Evolutionary conservation across 192 early-diverging fungal species (phyloP), one percentile per base, ranked within the genome.

Genomic region (Paraglomus brasilianum): DNA sequence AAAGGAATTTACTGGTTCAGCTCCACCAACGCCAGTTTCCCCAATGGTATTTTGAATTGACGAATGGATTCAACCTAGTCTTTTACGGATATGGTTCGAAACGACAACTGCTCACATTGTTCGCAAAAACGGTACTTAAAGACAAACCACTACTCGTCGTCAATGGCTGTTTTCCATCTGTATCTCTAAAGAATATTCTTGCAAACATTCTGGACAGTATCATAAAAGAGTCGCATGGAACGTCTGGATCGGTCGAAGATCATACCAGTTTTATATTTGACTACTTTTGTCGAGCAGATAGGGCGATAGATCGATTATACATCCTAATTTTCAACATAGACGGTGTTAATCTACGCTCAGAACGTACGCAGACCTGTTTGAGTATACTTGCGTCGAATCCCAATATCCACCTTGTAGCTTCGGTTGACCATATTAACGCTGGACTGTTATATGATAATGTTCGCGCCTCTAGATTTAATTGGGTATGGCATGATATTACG

Each of bases 71-170:
- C 74, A 96, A 92, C 69, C 78, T 99, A 6, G 68, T 95, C 1
- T 90, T 96, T 48, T 96, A 94, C 72, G 97, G 97, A 0, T 96
- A 88, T 72, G 97, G 97, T 0, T 96, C 95, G 9, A 99, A 99
- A 74, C 86, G 88, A 5, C 76, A 77, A 5, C 64, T 99, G n/a
- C 72, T 97, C 42, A 90, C 85, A 51, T 65, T 80, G 43, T 95
- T 98, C 80, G 89, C 87, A 5, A 75, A 74, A 0, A 69, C 81
- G 5, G 46, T 79, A 17, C 74, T 88, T 9, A 75, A 70, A 0
- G 83, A 88, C 43, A 81, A 77, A 15, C 91, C 90, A 0, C 78
- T 91, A 0, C 79, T 93, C 10, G 86, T 92, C 15, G 81, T 97
- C 53, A 92, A 94, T 75, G 97, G 95, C 1, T 97, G 86, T 64